Percentiles rank a stretch among this genome's conserved stretches.
Evolutionary conservation across 2,329 filamentous ascomycete species (phyloP).

Genomic region (Aspergillus brunneoviolaceus): DNA sequence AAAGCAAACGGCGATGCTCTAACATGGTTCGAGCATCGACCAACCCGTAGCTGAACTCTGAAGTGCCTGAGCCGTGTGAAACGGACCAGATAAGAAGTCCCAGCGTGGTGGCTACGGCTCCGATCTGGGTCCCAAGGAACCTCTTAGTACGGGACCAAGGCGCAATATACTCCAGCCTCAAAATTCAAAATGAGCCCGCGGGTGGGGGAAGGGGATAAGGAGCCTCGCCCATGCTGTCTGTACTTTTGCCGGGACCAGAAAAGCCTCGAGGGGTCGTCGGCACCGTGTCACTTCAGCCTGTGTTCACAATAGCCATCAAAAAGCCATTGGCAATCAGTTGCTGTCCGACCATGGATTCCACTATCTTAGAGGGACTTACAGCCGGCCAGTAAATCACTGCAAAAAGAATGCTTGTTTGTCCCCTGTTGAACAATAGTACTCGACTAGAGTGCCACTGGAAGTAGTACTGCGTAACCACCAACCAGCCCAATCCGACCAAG

Average conservation of each 20-base stretch:
- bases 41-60: not conserved
- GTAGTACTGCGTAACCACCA: not conserved
- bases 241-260: not conserved
- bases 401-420: not conserved
- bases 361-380: not conserved
- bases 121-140: not conserved
- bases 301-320: not conserved
- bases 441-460: not conserved
- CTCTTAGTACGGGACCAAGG: not conserved
- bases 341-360: not conserved
- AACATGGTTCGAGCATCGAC: not conserved
- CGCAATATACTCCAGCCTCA: not conserved
- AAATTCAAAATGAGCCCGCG: not conserved
- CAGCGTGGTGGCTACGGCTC: conserved; percentile 3
- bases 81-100: conserved; percentile 1
- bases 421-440: not conserved
- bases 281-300: not conserved
- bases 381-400: not conserved
- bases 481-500: not conserved
- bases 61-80: conserved; percentile 5
- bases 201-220: not conserved
- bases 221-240: not conserved
- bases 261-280: not conserved
- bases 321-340: not conserved
- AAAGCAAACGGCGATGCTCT: not conserved